Conservation (phyloP, 306 rosid genomes). For the Pyrus communis region DNA sequence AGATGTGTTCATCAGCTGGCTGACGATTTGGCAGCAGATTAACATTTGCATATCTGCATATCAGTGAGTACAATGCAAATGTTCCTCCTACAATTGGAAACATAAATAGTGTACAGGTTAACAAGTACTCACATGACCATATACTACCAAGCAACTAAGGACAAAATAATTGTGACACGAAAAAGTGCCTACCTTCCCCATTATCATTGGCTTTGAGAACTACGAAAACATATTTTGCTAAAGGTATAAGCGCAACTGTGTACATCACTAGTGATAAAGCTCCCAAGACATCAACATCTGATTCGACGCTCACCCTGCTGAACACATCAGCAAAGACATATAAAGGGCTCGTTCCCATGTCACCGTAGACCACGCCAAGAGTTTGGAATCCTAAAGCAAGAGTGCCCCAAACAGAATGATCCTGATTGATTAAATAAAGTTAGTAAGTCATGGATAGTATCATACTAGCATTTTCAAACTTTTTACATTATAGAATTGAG, state of each 20-base stretch:
- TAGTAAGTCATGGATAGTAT: background rate
- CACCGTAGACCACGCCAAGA: slow-evolving; percentile 95
- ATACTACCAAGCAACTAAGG: slow-evolving; percentile 12
- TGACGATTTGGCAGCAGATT: slow-evolving; percentile 83
- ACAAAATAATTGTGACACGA: slow-evolving; percentile 1
- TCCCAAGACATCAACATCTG: slow-evolving; percentile 81
- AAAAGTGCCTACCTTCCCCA: slow-evolving; percentile 67
- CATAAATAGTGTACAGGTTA: slow-evolving; percentile 4
- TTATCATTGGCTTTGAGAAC: slow-evolving; percentile 97
- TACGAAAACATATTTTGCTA: slow-evolving; percentile 82
- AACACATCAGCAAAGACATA: slow-evolving; percentile 92
- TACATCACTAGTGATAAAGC: slow-evolving; percentile 90
- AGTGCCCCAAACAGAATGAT: slow-evolving; percentile 53
- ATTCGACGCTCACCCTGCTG: slow-evolving; percentile 59
- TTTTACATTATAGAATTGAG: background rate
- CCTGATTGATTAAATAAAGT: slow-evolving; percentile 46
- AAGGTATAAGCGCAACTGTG: slow-evolving; percentile 83
- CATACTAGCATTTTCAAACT: background rate
- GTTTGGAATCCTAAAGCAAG: slow-evolving; percentile 78
- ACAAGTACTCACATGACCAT: background rate
- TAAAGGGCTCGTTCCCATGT: slow-evolving; percentile 94
- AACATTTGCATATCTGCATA: slow-evolving; percentile 91
- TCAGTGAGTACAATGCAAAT: slow-evolving; percentile 89
- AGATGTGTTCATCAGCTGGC: slow-evolving; percentile 79
- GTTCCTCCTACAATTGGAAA: slow-evolving; percentile 78